A percentile compares a stretch with the other conserved stretches of the same genome.
phyloP scores from a whole-genome alignment of 306 rosid genomes.

The Rosa rugosa region DNA sequence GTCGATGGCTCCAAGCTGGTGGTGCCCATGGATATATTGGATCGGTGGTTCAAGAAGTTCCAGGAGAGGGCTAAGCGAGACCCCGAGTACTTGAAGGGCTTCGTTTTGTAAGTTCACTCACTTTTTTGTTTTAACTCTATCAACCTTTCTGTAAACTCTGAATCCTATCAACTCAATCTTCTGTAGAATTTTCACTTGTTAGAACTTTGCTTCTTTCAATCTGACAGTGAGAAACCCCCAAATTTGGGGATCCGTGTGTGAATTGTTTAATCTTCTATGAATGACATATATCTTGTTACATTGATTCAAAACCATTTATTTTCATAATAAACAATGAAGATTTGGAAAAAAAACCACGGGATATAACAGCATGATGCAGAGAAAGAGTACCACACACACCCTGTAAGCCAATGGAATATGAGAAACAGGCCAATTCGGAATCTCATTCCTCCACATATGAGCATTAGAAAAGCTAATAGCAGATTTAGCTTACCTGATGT shows the following conservation, averaged over 20 bases:
- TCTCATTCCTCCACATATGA: neutral
- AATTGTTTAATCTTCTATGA: neutral
- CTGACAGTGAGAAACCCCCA: neutral
- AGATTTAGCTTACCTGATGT: neutral
- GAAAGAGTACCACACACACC: neutral
- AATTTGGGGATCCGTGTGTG: neutral
- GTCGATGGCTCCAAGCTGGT: slow-evolving; percentile 80
- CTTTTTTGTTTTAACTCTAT: neutral
- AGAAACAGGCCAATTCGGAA: neutral
- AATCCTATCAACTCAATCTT: too few relatives aligned
- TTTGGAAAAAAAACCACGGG: neutral
- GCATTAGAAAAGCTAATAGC: neutral
- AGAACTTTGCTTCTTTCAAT: too few relatives aligned
- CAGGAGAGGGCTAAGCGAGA: slow-evolving; percentile 83
- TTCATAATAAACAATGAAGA: too few relatives aligned
- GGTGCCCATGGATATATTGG: slow-evolving; percentile 93
- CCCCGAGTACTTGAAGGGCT: slow-evolving; percentile 79
- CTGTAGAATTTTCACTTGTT: too few relatives aligned
- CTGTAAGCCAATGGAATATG: neutral
- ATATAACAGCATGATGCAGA: neutral
- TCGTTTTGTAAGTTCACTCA: slow-evolving; percentile 28
- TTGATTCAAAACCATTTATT: neutral
- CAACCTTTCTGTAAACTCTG: too few relatives aligned
- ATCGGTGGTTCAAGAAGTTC: slow-evolving; percentile 89
- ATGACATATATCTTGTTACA: neutral